Conservation (phyloP, 2,329 filamentous ascomycete species). For the Fusarium nisikadoi region DNA sequence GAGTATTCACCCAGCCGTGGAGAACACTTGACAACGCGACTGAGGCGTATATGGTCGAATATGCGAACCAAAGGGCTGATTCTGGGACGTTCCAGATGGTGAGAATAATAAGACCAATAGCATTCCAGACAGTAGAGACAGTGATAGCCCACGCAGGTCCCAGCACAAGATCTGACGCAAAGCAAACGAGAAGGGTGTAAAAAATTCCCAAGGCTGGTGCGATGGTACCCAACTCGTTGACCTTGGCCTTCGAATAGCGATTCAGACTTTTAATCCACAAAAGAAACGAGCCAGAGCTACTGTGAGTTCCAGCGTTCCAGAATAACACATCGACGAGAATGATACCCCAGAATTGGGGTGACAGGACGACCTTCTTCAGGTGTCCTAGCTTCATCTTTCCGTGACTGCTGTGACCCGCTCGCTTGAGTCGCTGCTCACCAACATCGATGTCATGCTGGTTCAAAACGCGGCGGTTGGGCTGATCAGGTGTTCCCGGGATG, state of each 20-base stretch:
- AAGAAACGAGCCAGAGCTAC: conserved; percentile 60
- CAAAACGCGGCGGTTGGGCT: conserved; percentile 60
- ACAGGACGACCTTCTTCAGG: conserved; percentile 50
- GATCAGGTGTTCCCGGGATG: conserved; percentile 58
- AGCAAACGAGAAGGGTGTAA: conserved; percentile 64
- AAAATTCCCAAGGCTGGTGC: conserved; percentile 66
- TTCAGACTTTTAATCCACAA: conserved; percentile 68
- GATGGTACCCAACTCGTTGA: conserved; percentile 64
- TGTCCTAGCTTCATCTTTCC: conserved; percentile 49
- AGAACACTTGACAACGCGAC: conserved; percentile 65
- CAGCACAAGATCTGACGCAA: conserved; percentile 63
- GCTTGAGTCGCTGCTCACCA: conserved; percentile 57
- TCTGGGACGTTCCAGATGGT: conserved; percentile 67
- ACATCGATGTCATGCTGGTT: conserved; percentile 58
- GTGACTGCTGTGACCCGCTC: conserved; percentile 53
- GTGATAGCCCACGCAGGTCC: conserved; percentile 67
- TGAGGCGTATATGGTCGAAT: conserved; percentile 60
- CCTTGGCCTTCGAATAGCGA: conserved; percentile 55
- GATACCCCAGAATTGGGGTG: conserved; percentile 62
- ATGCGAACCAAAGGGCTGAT: conserved; percentile 40
- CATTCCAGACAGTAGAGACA: conserved; percentile 60
- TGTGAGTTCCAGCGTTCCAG: conserved; percentile 64
- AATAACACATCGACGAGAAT: conserved; percentile 64
- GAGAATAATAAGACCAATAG: conserved; percentile 63
- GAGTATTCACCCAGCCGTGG: conserved; percentile 66